A percentile compares a stretch with the other conserved stretches of the same genome.
Evolutionary conservation across 768 basidiomycete genomes (phyloP).

Genomic region (Pleurotus eryngii): DNA sequence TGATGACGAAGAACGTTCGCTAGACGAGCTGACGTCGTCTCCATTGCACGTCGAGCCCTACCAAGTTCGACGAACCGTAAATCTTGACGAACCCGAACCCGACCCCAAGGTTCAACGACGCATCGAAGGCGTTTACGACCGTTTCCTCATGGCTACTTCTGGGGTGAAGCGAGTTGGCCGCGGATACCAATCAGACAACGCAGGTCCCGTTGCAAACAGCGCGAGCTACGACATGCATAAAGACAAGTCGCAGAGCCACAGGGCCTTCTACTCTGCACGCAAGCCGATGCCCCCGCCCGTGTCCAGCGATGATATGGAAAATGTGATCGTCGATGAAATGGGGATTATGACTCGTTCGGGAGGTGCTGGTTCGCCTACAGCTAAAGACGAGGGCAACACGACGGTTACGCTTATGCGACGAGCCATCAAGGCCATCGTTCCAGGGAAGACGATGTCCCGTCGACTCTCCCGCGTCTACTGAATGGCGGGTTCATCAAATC

Average conservation of each 20-base stretch:
- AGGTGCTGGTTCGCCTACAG: slow-evolving; percentile 20
- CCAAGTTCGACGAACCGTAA: slow-evolving; percentile 42
- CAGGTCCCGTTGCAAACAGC: slow-evolving; percentile 38
- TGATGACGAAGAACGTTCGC: slow-evolving; percentile 28
- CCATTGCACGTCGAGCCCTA: slow-evolving; percentile 66
- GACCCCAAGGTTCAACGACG: slow-evolving; percentile 59
- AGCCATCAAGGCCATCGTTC: slow-evolving; percentile 75
- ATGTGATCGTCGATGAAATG: slow-evolving; percentile 62
- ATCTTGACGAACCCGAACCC: slow-evolving; percentile 30
- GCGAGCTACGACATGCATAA: slow-evolving; percentile 19
- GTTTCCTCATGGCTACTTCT: slow-evolving; percentile 78
- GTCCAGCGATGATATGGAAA: slow-evolving; percentile 55
- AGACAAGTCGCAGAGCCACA: slow-evolving; percentile 32
- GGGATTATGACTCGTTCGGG: slow-evolving; percentile 44
- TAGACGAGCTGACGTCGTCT: slow-evolving; percentile 59
- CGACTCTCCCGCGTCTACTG: slow-evolving; percentile 42
- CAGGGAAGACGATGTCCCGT: slow-evolving; percentile 49
- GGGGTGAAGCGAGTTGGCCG: slow-evolving; percentile 78
- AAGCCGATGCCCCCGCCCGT: slow-evolving; percentile 70
- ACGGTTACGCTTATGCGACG: slow-evolving; percentile 60
- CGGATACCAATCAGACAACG: slow-evolving; percentile 75
- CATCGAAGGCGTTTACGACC: slow-evolving; percentile 76
- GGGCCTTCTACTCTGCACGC: slow-evolving; percentile 45
- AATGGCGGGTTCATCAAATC: slow-evolving; percentile 6
- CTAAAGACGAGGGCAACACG: slow-evolving; percentile 46